Evolutionary conservation across 2,329 filamentous ascomycete species (phyloP).

Genomic region (Penicillium sp.): DNA sequence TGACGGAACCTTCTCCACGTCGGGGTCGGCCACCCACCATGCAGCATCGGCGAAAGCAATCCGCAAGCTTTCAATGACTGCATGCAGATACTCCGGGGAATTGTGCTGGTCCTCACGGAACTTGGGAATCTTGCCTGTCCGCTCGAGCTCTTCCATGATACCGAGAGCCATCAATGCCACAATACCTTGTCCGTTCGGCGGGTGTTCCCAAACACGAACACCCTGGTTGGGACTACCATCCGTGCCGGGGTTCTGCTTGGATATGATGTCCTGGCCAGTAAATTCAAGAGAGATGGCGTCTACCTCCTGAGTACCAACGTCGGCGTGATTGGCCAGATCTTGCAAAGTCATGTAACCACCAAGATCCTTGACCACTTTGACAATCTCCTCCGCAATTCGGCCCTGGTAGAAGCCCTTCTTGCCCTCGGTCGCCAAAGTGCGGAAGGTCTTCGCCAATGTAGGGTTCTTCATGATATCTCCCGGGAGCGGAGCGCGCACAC

Average conservation of each 20-base stretch:
- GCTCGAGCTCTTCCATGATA: slow-evolving; percentile 85
- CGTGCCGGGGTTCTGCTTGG: slow-evolving; percentile 24
- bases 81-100: slow-evolving; percentile 78
- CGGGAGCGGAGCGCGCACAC: slow-evolving; percentile 72
- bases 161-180: slow-evolving; percentile 93
- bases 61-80: slow-evolving; percentile 82
- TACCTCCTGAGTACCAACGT: slow-evolving; percentile 74
- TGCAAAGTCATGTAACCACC: slow-evolving; percentile 79
- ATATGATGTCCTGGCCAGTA: slow-evolving; percentile 58
- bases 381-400: slow-evolving; percentile 76
- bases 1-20: slow-evolving; percentile 66
- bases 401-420: slow-evolving; percentile 93
- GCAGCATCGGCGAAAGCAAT: slow-evolving; percentile 87
- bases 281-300: slow-evolving; percentile 84
- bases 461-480: slow-evolving; percentile 92
- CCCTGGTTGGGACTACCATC: slow-evolving; percentile 44
- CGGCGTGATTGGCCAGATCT: slow-evolving; percentile 78
- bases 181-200: slow-evolving; percentile 94
- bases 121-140: slow-evolving; percentile 70
- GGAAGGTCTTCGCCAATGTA: slow-evolving; percentile 78
- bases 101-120: slow-evolving; percentile 76
- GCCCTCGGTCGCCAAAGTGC: slow-evolving; percentile 74
- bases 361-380: slow-evolving; percentile 74
- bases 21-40: slow-evolving; percentile 90
- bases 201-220: slow-evolving; percentile 92